Conservation (phyloP, 2,329 filamentous ascomycete species). For the Colletotrichum aenigma region DNA sequence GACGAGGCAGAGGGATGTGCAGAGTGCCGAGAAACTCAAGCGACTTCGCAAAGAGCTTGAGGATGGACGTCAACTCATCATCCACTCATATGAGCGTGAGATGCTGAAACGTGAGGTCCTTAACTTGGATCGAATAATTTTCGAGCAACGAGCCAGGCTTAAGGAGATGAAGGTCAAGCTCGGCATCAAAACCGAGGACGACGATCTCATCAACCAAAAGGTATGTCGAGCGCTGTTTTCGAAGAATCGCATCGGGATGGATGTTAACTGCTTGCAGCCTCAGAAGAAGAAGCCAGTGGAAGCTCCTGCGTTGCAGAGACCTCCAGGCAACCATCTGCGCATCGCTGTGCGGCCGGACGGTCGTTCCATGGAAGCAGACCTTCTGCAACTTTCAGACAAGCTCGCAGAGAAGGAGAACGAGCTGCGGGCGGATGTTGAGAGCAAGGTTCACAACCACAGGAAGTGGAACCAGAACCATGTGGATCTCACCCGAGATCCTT, state of each 20-base stretch:
- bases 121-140: slow-evolving; percentile 75
- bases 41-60: slow-evolving; percentile 90
- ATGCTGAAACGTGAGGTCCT: slow-evolving; percentile 78
- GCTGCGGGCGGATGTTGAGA: slow-evolving; percentile 81
- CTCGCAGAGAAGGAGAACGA: slow-evolving; percentile 82
- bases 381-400: slow-evolving; percentile 77
- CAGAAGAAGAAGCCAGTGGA: slow-evolving; percentile 75
- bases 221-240: slow-evolving; percentile 48
- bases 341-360: slow-evolving; percentile 73
- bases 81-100: slow-evolving; percentile 81
- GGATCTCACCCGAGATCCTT: slow-evolving; percentile 83
- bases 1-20: slow-evolving; percentile 90
- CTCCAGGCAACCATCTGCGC: slow-evolving; percentile 69
- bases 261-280: slow-evolving; percentile 53
- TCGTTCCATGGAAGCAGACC: slow-evolving; percentile 76
- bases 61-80: slow-evolving; percentile 80
- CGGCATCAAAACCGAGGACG: slow-evolving; percentile 89
- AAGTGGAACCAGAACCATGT: slow-evolving; percentile 91
- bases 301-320: slow-evolving; percentile 63
- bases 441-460: slow-evolving; percentile 85
- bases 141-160: slow-evolving; percentile 80
- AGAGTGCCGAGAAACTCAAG: slow-evolving; percentile 93
- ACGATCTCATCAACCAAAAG: slow-evolving; percentile 94
- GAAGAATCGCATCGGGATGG: slow-evolving; percentile 25
- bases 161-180: slow-evolving; percentile 90